These are phyloP conservation scores for Neoboletus subvelutipes DNA, from an alignment of 768 basidiomycete species.

Conservation along the genomic window DNA sequence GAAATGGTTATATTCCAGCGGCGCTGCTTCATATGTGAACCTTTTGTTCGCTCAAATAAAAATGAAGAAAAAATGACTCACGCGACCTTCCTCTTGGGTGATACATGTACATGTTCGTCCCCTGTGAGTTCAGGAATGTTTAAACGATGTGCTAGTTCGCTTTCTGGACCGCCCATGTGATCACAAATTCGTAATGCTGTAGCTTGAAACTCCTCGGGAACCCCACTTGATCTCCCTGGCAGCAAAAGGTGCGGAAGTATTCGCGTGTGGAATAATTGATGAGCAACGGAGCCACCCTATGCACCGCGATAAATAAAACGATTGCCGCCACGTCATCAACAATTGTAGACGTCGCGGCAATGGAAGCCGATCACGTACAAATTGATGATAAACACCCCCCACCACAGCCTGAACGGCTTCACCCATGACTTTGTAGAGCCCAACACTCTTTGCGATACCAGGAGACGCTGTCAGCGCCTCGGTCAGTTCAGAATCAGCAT, in stretches of 20 bases:
- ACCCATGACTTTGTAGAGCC: constrained; percentile 76
- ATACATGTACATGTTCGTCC: constrained; percentile 6
- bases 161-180: constrained; percentile 31
- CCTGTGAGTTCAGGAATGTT: not conserved
- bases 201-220: constrained; percentile 33
- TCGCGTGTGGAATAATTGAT: constrained; percentile 36
- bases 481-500: constrained; percentile 27
- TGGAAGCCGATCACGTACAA: constrained; percentile 49
- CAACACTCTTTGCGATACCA: constrained; percentile 51
- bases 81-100: constrained; percentile 23
- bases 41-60: not conserved
- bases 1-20: constrained; percentile 12
- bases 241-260: constrained; percentile 34
- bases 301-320: not conserved
- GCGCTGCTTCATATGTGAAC: constrained; percentile 15
- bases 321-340: constrained; percentile 11
- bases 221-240: constrained; percentile 25
- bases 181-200: constrained; percentile 28
- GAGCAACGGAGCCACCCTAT: constrained; percentile 35
- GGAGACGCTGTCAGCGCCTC: constrained; percentile 30
- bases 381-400: constrained; percentile 78
- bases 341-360: constrained; percentile 12
- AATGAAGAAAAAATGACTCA: constrained; percentile 12
- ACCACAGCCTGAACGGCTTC: constrained; percentile 73
- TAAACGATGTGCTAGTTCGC: constrained; percentile 15